phyloP scores from a whole-genome alignment of 805 yeast genomes.

The Kazachstania taianensis region DNA sequence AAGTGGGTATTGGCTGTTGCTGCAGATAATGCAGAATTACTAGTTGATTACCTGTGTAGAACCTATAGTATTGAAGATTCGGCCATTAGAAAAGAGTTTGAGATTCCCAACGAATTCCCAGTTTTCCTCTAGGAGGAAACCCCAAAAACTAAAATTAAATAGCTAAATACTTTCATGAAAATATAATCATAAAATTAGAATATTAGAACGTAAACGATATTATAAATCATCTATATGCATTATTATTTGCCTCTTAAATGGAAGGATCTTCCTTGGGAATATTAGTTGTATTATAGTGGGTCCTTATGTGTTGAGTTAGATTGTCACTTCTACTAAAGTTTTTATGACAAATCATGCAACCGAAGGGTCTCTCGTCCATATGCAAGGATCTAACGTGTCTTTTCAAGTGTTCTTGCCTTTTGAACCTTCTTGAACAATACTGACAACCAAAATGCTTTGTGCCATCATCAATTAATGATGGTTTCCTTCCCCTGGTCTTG shows the following conservation, averaged over 20 bases:
- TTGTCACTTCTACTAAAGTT: constrained; percentile 59
- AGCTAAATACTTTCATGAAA: no score
- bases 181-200: no score
- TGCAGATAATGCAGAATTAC: constrained; percentile 35
- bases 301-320: constrained; percentile 53
- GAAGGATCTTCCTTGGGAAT: background rate
- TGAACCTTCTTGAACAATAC: constrained; percentile 53
- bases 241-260: no score
- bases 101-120: constrained; percentile 37
- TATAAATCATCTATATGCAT: no score
- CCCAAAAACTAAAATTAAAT: no score
- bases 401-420: constrained; percentile 67
- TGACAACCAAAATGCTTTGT: constrained; percentile 51
- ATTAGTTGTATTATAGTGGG: constrained; percentile 28
- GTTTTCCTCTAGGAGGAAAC: no score
- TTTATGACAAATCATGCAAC: constrained; percentile 49
- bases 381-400: constrained; percentile 66
- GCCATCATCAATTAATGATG: constrained; percentile 48
- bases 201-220: no score
- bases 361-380: constrained; percentile 60
- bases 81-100: constrained; percentile 31
- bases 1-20: constrained; percentile 8
- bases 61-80: constrained; percentile 24
- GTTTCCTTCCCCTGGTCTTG: constrained; percentile 54
- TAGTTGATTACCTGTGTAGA: constrained; percentile 31